Conservation (phyloP, 179 eudicot genomes). For the Silene vulgaris region DNA sequence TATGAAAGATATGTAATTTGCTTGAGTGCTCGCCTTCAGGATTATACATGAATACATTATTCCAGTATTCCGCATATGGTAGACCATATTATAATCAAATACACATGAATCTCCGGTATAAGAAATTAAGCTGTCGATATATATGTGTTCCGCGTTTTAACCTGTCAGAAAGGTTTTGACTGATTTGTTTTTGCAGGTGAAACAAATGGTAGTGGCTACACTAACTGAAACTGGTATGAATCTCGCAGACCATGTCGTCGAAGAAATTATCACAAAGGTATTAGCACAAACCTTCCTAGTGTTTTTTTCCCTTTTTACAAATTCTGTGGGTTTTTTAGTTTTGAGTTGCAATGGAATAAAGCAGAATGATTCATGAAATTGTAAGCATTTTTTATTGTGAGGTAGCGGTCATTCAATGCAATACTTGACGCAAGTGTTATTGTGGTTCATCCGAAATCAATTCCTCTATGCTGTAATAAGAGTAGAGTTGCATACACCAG, state of each 20-base stretch:
- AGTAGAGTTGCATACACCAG: too few relatives aligned
- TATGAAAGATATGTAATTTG: too few relatives aligned
- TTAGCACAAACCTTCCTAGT: constrained; percentile 5
- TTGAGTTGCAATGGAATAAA: not conserved
- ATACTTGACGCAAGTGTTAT: too few relatives aligned
- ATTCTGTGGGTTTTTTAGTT: not conserved
- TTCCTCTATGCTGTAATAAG: too few relatives aligned
- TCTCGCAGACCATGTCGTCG: constrained; percentile 89
- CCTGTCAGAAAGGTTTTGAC: not conserved
- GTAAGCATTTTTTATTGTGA: not conserved
- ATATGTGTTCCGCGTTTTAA: not conserved
- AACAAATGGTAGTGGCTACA: constrained; percentile 99
- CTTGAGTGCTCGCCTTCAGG: too few relatives aligned
- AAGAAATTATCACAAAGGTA: constrained; percentile 96
- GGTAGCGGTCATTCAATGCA: too few relatives aligned
- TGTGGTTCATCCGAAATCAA: too few relatives aligned
- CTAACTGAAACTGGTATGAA: constrained; percentile 99
- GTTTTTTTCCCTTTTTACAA: not conserved
- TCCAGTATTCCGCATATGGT: too few relatives aligned
- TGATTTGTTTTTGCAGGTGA: constrained; percentile 46
- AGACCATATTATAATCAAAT: not conserved
- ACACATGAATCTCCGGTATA: not conserved
- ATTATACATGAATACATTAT: too few relatives aligned
- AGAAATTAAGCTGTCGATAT: not conserved
- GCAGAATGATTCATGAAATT: not conserved